phyloP scores from a whole-genome alignment of 306 rosid species.

The Trifolium dubium region DNA sequence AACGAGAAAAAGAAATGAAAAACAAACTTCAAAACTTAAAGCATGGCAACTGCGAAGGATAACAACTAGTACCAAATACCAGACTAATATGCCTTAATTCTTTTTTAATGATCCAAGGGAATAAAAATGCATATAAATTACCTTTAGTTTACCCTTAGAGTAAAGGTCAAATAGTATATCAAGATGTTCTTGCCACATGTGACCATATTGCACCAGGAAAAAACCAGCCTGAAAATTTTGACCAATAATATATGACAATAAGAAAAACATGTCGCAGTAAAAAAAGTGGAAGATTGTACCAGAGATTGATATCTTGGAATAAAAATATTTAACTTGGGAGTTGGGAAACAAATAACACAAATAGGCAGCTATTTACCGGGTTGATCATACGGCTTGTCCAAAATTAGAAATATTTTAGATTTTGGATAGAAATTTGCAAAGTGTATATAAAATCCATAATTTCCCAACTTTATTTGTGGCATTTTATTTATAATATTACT shows the following conservation, averaged over 20 bases:
- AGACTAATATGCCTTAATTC: background rate
- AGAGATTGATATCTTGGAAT: slow-evolving; percentile 3
- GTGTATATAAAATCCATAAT: background rate
- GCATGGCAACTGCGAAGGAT: slow-evolving; percentile 33
- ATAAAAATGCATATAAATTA: slow-evolving; percentile 34
- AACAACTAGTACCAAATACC: slow-evolving; percentile 19
- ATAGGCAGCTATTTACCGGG: background rate
- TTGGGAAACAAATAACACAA: slow-evolving; percentile 10
- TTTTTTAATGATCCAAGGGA: slow-evolving; percentile 11
- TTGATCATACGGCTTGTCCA: background rate
- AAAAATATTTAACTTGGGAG: background rate
- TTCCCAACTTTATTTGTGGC: background rate
- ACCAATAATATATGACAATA: slow-evolving; percentile 10
- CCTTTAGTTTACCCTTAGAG: slow-evolving; percentile 84
- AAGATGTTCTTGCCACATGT: slow-evolving; percentile 87
- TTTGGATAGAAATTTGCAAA: too few relatives aligned
- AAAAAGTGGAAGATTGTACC: slow-evolving; percentile 6
- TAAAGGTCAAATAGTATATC: slow-evolving; percentile 66
- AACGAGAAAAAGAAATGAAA: slow-evolving; percentile 28
- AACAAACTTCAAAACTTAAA: slow-evolving; percentile 12
- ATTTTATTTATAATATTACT: background rate
- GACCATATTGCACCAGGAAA: slow-evolving; percentile 86
- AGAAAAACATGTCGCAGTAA: background rate
- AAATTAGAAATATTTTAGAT: too few relatives aligned
- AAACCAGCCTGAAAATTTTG: slow-evolving; percentile 79